Percentiles rank a stretch among this genome's conserved stretches.
Evolutionary conservation across 305 asterid genomes (phyloP).

Genomic region (Caryopteris hybrid): DNA sequence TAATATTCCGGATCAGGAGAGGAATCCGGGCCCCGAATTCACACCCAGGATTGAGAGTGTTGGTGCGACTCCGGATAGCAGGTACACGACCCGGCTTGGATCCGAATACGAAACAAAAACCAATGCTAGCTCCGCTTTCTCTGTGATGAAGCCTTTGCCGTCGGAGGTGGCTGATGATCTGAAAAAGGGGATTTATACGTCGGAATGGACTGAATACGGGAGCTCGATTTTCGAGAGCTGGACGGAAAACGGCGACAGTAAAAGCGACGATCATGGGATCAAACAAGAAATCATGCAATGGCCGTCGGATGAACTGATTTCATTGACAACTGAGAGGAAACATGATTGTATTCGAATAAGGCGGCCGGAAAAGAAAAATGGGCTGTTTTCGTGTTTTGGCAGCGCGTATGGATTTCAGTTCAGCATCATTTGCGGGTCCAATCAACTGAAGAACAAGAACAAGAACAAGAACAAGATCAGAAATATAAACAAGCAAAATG

Average conservation of each 20-base stretch:
- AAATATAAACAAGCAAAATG: conserved; percentile 18
- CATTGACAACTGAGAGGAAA: conserved; percentile 7
- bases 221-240: conserved; percentile 57
- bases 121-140: conserved; percentile 23
- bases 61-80: conserved; percentile 19
- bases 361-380: conserved; percentile 24
- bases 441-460: conserved; percentile 21
- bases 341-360: conserved; percentile 2
- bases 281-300: conserved; percentile 10
- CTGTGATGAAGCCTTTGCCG: conserved; percentile 42
- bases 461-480: conserved; percentile 21
- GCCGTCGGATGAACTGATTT: conserved; percentile 22
- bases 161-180: conserved; percentile 42
- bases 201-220: conserved; percentile 35
- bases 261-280: conserved; percentile 8
- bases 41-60: neutral
- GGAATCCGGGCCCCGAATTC: neutral
- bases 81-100: conserved; percentile 10
- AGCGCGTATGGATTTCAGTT: conserved; percentile 41
- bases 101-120: conserved; percentile 27
- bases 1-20: neutral
- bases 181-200: conserved; percentile 35
- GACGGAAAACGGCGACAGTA: conserved; percentile 29
- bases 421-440: conserved; percentile 56
- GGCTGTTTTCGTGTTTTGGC: conserved; percentile 50